These are phyloP conservation scores for Penicillium fuscoglaucum DNA, from an alignment of 2,329 filamentous ascomycete species.

Conservation along the genomic window DNA sequence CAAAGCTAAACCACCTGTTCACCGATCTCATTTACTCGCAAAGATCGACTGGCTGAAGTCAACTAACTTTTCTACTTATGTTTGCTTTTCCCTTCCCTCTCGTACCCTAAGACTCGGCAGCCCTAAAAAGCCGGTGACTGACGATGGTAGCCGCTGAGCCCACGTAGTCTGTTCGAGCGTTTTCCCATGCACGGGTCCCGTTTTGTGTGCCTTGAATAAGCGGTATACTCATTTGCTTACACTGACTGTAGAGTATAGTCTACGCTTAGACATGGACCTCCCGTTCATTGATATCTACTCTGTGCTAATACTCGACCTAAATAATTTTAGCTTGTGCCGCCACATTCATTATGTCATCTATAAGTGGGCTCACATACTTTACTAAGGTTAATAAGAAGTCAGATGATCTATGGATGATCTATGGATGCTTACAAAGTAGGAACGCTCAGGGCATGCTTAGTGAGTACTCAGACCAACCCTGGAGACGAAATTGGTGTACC, in stretches of 20 bases:
- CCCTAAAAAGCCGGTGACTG: background rate
- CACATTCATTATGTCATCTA: background rate
- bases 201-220: background rate
- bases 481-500: background rate
- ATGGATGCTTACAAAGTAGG: background rate
- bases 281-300: background rate
- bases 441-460: background rate
- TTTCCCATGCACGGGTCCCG: background rate
- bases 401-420: background rate
- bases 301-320: background rate
- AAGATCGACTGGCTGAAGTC: background rate
- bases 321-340: background rate
- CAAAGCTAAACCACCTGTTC: too few species aligned
- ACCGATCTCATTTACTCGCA: background rate
- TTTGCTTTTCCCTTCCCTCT: conserved; percentile 2
- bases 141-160: conserved; percentile 3
- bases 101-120: background rate
- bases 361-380: background rate
- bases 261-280: background rate
- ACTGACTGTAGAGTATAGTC: too few species aligned
- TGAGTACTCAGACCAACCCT: background rate
- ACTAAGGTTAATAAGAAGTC: background rate
- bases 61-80: background rate
- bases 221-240: background rate
- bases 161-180: background rate